Evolutionary conservation across 768 basidiomycete species (phyloP).

Genomic region (Tephrocybe sp.): DNA sequence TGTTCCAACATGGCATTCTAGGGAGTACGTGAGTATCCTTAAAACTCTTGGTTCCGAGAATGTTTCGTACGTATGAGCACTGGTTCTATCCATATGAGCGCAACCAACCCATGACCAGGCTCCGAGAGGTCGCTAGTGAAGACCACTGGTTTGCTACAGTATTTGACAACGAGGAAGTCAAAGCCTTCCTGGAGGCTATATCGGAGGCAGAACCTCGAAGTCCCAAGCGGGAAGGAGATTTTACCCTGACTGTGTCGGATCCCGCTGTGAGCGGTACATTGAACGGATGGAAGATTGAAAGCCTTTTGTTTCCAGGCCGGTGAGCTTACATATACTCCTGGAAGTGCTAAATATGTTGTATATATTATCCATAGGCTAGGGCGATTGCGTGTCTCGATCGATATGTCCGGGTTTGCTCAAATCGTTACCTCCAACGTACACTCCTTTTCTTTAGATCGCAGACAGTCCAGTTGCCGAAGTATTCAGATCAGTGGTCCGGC

Average conservation of each 20-base stretch:
- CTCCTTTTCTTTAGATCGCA: constrained; percentile 26
- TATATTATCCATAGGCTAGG: constrained; percentile 20
- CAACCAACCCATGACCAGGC: constrained; percentile 33
- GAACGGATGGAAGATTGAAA: constrained; percentile 66
- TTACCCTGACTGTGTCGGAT: constrained; percentile 71
- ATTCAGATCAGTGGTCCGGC: constrained; percentile 17
- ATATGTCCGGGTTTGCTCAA: constrained; percentile 13
- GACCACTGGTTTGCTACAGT: constrained; percentile 72
- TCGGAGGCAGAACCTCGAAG: constrained; percentile 13
- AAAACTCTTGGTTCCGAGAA: constrained; percentile 51
- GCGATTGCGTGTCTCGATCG: constrained; percentile 29
- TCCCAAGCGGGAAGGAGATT: constrained; percentile 27
- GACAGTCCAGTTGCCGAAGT: constrained; percentile 14
- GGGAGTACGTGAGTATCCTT: constrained; percentile 60
- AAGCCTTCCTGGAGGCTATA: constrained; percentile 49
- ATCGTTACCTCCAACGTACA: constrained; percentile 30
- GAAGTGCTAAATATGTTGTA: not conserved
- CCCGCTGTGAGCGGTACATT: constrained; percentile 70
- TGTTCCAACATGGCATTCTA: constrained; percentile 83
- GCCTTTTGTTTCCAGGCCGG: constrained; percentile 66
- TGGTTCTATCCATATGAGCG: not conserved
- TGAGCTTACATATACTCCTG: constrained; percentile 21
- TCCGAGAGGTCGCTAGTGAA: constrained; percentile 57
- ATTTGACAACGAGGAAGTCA: constrained; percentile 52
- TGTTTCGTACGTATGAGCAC: constrained; percentile 37